Conservation (phyloP, 2,329 filamentous ascomycete genomes). For the Trichophaea hybrida region DNA sequence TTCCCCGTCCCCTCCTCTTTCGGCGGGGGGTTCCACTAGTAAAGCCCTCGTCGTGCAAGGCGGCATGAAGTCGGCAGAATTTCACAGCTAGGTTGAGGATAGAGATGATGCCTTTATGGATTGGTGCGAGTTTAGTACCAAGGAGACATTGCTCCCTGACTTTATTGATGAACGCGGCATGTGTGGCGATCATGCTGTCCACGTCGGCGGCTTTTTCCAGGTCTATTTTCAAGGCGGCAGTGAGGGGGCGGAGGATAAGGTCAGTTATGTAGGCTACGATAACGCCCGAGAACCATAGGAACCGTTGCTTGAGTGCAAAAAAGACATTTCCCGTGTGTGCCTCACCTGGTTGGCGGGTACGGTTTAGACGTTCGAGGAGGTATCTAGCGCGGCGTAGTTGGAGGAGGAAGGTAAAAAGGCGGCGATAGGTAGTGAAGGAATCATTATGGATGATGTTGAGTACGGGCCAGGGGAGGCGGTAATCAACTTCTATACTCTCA, state of each 20-base stretch:
- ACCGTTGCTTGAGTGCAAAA: slow-evolving; percentile 49
- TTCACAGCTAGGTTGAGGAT: slow-evolving; percentile 60
- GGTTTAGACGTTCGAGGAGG: slow-evolving; percentile 44
- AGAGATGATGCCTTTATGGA: slow-evolving; percentile 58
- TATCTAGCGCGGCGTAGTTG: slow-evolving; percentile 60
- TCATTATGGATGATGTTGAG: slow-evolving; percentile 58
- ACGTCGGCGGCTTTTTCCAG: slow-evolving; percentile 54
- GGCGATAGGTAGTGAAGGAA: slow-evolving; percentile 52
- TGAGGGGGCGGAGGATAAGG: slow-evolving; percentile 52
- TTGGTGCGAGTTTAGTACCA: slow-evolving; percentile 50
- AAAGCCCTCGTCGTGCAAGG: background rate
- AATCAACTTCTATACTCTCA: slow-evolving; percentile 25
- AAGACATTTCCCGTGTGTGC: slow-evolving; percentile 36
- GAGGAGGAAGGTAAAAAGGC: slow-evolving; percentile 59
- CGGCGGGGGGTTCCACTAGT: background rate
- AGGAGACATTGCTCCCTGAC: slow-evolving; percentile 57
- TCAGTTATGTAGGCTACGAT: slow-evolving; percentile 63
- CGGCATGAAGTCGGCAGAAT: slow-evolving; percentile 41
- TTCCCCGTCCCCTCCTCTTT: slow-evolving; percentile 27
- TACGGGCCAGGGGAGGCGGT: slow-evolving; percentile 39
- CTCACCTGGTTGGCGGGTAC: slow-evolving; percentile 29
- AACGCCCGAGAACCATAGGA: slow-evolving; percentile 64
- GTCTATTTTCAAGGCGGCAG: slow-evolving; percentile 40
- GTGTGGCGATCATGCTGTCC: slow-evolving; percentile 63
- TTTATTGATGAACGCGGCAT: slow-evolving; percentile 47